Conservation (phyloP, 192 early-diverging fungal species). For the Kappamyces sp. region DNA sequence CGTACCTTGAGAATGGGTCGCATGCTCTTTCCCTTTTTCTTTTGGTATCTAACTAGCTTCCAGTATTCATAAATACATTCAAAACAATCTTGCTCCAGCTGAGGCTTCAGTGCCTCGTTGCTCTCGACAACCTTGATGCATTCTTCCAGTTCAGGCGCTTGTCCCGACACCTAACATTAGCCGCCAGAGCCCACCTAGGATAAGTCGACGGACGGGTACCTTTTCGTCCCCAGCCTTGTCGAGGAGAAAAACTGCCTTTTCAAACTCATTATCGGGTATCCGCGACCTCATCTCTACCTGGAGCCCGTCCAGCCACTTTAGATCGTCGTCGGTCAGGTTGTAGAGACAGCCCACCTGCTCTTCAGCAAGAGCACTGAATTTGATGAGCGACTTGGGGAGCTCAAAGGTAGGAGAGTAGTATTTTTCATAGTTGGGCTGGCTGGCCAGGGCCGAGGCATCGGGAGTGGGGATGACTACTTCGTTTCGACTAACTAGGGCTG, state of each 20-base stretch:
- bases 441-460: constrained; percentile 67
- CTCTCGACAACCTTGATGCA: too few species aligned
- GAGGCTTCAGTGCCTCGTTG: too few species aligned
- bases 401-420: constrained; percentile 62
- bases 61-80: constrained; percentile 47
- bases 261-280: constrained; percentile 66
- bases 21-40: constrained; percentile 43
- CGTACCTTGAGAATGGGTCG: constrained; percentile 53
- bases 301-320: constrained; percentile 51
- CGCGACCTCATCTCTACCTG: constrained; percentile 26
- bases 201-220: constrained; percentile 19
- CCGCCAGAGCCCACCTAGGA: background rate
- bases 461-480: constrained; percentile 84
- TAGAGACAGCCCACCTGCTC: constrained; percentile 70
- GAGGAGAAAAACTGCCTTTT: constrained; percentile 69
- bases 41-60: constrained; percentile 38
- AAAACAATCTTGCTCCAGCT: background rate
- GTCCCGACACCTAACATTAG: constrained; percentile 19
- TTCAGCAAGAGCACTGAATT: constrained; percentile 82
- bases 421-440: constrained; percentile 48
- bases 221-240: constrained; percentile 67
- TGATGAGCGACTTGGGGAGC: constrained; percentile 72
- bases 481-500: constrained; percentile 69
- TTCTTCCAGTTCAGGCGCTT: constrained; percentile 26
- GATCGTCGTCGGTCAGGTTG: constrained; percentile 84